Evolutionary conservation across 257 asterid genomes (phyloP).

Genomic region (Fraxinus cuspidata): DNA sequence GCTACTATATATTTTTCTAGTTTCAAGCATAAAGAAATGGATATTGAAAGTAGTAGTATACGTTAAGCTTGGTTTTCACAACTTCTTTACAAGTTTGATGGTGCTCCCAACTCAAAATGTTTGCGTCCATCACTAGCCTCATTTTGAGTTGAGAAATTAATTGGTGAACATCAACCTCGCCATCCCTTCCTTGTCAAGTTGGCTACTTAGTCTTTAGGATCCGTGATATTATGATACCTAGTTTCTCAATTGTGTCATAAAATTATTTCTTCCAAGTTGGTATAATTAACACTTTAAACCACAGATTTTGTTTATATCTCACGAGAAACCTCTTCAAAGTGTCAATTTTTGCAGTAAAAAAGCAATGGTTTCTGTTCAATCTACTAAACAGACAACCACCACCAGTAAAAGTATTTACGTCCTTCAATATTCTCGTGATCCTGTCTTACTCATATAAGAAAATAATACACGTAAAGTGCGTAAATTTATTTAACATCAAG

Average conservation of each 20-base stretch:
- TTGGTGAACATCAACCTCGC: not conserved
- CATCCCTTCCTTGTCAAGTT: not conserved
- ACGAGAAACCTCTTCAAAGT: constrained; percentile 41
- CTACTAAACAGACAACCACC: constrained; percentile 26
- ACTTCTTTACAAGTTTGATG: too few species aligned
- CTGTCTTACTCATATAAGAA: constrained; percentile 8
- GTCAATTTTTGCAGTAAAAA: constrained; percentile 17
- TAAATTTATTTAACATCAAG: not conserved
- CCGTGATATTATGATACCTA: not conserved
- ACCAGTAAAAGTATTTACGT: not conserved
- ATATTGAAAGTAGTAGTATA: too few species aligned
- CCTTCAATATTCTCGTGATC: constrained; percentile 39
- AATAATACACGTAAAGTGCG: not conserved
- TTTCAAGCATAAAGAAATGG: too few species aligned
- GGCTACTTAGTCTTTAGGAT: not conserved
- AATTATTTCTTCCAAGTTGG: not conserved
- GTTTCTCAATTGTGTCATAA: not conserved
- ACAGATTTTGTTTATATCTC: constrained; percentile 30
- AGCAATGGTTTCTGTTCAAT: constrained; percentile 8
- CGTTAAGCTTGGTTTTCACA: too few species aligned
- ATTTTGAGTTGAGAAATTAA: not conserved
- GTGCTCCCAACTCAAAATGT: too few species aligned
- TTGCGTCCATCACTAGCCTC: not conserved
- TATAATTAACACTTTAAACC: constrained; percentile 20
- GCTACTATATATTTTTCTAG: too few species aligned